Percentiles rank a stretch among this genome's conserved stretches.
Evolutionary conservation across 371 early-diverging fungal species (phyloP).

Genomic region (Mucor mucedo): DNA sequence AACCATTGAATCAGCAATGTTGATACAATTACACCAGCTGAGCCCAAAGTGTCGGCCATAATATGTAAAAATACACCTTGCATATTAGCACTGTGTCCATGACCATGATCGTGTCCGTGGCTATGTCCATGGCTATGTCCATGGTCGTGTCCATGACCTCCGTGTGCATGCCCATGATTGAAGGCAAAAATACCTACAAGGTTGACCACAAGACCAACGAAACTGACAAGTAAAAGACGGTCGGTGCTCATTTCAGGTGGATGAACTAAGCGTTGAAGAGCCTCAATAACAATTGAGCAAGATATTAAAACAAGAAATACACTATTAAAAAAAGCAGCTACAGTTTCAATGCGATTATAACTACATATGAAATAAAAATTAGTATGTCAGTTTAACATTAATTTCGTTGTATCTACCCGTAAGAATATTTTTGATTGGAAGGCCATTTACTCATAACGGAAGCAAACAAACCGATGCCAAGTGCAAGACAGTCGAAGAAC

Average conservation of each 20-base stretch:
- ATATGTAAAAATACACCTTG: slow-evolving; percentile 95
- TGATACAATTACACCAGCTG: slow-evolving; percentile 93
- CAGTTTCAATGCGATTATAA: slow-evolving; percentile 87
- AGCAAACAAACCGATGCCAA: slow-evolving; percentile 87
- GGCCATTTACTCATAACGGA: slow-evolving; percentile 93
- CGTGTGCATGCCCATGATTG: slow-evolving; percentile 82
- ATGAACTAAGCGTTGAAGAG: slow-evolving; percentile 83
- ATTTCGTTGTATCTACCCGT: slow-evolving; percentile 57
- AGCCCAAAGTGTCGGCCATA: slow-evolving; percentile 95
- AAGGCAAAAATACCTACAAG: slow-evolving; percentile 92
- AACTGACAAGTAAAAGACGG: slow-evolving; percentile 82
- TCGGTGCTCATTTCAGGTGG: slow-evolving; percentile 90
- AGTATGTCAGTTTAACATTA: slow-evolving; percentile 51
- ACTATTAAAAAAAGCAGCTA: slow-evolving; percentile 94
- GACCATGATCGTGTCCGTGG: slow-evolving; percentile 34
- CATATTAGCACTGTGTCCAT: slow-evolving; percentile 72
- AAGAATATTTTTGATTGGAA: slow-evolving; percentile 76
- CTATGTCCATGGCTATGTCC: slow-evolving; percentile 17
- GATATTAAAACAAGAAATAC: slow-evolving; percentile 88
- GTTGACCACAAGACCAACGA: slow-evolving; percentile 92
- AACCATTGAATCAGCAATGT: slow-evolving; percentile 85
- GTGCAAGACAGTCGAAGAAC: slow-evolving; percentile 95
- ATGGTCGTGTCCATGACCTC: slow-evolving; percentile 72
- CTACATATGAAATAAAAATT: slow-evolving; percentile 37
- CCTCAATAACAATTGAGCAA: slow-evolving; percentile 88